phyloP scores from a whole-genome alignment of 805 yeast genomes.

The Teunomyces aglyptinius region DNA sequence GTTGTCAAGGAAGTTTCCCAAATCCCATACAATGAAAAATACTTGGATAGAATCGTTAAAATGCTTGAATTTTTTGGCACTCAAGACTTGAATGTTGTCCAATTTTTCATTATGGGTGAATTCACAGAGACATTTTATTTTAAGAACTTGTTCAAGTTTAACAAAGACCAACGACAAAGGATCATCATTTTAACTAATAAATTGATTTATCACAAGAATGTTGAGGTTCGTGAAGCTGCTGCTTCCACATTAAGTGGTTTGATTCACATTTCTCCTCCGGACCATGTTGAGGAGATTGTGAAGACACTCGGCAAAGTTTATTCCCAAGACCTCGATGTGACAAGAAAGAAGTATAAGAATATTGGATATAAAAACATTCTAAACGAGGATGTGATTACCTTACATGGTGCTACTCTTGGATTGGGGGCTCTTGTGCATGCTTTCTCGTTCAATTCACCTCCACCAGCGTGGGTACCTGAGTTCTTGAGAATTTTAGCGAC shows the following conservation, averaged over 20 bases:
- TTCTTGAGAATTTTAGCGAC: slow-evolving; percentile 68
- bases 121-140: slow-evolving; percentile 71
- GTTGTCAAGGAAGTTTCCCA: slow-evolving; percentile 47
- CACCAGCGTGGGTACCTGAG: slow-evolving; percentile 85
- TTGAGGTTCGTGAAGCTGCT: slow-evolving; percentile 74
- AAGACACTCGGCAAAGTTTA: slow-evolving; percentile 32
- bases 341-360: slow-evolving; percentile 43
- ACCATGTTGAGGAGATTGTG: slow-evolving; percentile 43
- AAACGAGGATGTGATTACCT: slow-evolving; percentile 40
- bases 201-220: slow-evolving; percentile 58
- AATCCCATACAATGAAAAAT: slow-evolving; percentile 25
- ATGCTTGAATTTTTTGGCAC: slow-evolving; percentile 41
- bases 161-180: slow-evolving; percentile 42
- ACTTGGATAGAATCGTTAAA: slow-evolving; percentile 26
- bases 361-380: slow-evolving; percentile 34
- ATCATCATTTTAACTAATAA: slow-evolving; percentile 53
- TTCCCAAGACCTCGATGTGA: slow-evolving; percentile 32
- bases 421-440: slow-evolving; percentile 86
- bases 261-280: slow-evolving; percentile 60
- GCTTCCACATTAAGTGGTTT: slow-evolving; percentile 76
- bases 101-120: slow-evolving; percentile 62
- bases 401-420: slow-evolving; percentile 88
- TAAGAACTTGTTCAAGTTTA: slow-evolving; percentile 59
- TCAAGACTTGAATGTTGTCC: slow-evolving; percentile 39
- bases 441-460: slow-evolving; percentile 87